phyloP scores from a whole-genome alignment of 139 green algal species.

The Chlamydomonas sphaeroides region DNA sequence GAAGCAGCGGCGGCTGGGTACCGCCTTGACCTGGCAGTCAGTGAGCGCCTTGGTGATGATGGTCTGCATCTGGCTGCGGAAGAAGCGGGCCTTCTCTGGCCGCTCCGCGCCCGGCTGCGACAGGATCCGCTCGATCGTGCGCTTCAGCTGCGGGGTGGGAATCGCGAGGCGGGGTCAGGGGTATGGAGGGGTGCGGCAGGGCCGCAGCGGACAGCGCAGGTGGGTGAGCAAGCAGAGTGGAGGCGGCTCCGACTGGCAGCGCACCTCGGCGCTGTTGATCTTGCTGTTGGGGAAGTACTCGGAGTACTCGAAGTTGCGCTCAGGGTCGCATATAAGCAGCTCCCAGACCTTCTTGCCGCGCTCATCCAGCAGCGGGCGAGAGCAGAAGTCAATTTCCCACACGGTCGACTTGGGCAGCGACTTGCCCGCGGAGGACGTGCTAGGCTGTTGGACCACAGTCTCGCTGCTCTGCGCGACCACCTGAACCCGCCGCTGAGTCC shows the following conservation, averaged over 20 bases:
- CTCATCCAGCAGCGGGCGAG: conserved; percentile 94
- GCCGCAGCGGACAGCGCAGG: too few relatives aligned
- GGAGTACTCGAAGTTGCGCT: conserved; percentile 87
- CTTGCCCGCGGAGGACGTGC: conserved; percentile 9
- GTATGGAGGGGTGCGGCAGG: too few relatives aligned
- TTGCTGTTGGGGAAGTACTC: conserved; percentile 98
- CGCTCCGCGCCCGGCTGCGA: conserved; percentile 66
- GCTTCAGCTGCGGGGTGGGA: conserved; percentile 77
- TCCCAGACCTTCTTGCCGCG: conserved; percentile 98
- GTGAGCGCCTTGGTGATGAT: conserved; percentile 95
- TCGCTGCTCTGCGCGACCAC: not conserved
- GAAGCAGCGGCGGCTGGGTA: conserved; percentile 94
- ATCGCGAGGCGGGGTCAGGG: not conserved
- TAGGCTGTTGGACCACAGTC: conserved; percentile 2
- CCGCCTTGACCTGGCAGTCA: conserved; percentile 89
- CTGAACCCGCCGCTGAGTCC: too few relatives aligned
- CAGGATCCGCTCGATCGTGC: conserved; percentile 81
- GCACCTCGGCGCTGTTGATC: conserved; percentile 96
- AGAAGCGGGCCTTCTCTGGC: conserved; percentile 89
- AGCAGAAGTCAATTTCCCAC: conserved; percentile 99
- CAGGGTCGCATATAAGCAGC: conserved; percentile 91
- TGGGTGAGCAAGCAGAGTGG: too few relatives aligned
- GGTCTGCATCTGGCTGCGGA: conserved; percentile 97
- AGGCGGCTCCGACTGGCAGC: not conserved
- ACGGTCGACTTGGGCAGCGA: conserved; percentile 50